Evolutionary conservation across 2,329 filamentous ascomycete genomes (phyloP).

Genomic region (Phyllosticta citribraziliensis): DNA sequence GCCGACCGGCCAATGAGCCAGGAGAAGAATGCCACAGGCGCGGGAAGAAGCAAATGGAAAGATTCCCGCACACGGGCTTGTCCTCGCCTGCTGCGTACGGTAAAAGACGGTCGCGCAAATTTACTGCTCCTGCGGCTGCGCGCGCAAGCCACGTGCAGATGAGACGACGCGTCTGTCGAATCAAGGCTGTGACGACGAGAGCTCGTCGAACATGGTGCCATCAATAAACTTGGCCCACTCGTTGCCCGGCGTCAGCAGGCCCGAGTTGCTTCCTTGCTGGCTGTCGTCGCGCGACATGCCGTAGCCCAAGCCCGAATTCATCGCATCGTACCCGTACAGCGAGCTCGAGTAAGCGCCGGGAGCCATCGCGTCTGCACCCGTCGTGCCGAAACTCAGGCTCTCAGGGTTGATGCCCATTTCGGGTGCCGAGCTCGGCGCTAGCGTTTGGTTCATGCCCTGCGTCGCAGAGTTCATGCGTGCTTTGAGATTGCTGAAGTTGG

Average conservation of each 20-base stretch:
- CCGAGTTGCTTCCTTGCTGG: conserved; percentile 14
- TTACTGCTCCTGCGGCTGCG: too few species aligned
- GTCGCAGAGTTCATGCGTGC: conserved; percentile 12
- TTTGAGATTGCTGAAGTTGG: conserved; percentile 20
- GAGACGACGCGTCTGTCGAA: neutral
- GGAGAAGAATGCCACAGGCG: neutral
- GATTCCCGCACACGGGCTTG: too few species aligned
- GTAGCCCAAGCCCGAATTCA: conserved; percentile 1
- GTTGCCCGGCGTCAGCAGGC: conserved; percentile 15
- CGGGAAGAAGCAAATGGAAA: neutral
- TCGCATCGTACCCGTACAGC: conserved; percentile 11
- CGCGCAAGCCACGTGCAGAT: neutral
- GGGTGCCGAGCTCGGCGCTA: conserved; percentile 27
- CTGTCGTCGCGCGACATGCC: conserved; percentile 14
- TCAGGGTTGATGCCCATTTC: conserved; percentile 15
- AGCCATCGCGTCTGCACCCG: neutral
- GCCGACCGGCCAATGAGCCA: too few species aligned
- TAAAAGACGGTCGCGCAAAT: too few species aligned
- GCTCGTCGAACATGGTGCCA: conserved; percentile 13
- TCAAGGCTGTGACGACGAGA: conserved; percentile 4
- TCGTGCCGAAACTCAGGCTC: conserved; percentile 13
- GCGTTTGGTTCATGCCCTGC: conserved; percentile 29
- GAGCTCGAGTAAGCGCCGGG: neutral
- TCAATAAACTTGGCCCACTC: conserved; percentile 22
- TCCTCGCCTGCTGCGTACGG: too few species aligned